A percentile compares a stretch with the other conserved stretches of the same genome.
Evolutionary conservation across 306 rosid species (phyloP).

Genomic region (Fragaria iinumae): DNA sequence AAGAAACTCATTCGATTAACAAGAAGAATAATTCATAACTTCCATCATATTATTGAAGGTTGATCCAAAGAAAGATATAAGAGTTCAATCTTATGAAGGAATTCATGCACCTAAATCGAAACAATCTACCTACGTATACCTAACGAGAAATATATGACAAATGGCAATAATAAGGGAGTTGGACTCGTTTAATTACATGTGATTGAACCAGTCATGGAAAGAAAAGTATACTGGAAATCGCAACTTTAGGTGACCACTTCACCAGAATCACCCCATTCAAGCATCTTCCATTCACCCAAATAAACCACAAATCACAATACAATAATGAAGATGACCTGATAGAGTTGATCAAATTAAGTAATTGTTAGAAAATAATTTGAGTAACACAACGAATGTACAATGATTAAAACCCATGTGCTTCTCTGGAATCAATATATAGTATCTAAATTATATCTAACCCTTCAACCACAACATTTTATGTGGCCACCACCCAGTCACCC

Average conservation of each 20-base stretch:
- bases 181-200: not conserved
- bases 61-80: too few species aligned
- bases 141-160: not conserved
- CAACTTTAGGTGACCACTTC: not conserved
- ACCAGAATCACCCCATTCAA: not conserved
- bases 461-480: not conserved
- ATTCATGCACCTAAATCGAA: not conserved
- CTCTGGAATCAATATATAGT: not conserved
- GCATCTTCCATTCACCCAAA: not conserved
- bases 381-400: not conserved
- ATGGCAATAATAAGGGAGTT: not conserved
- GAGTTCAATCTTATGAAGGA: not conserved
- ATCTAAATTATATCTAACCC: not conserved
- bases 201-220: not conserved
- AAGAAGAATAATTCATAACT: not conserved
- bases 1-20: too few species aligned
- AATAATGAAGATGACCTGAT: conserved; percentile 6
- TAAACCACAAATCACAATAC: not conserved
- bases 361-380: not conserved
- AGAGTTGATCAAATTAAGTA: not conserved
- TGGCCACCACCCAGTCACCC: not conserved
- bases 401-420: conserved; percentile 15
- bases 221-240: not conserved
- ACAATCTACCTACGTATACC: too few species aligned
- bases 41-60: not conserved